Evolutionary conservation across 108 stramenopile species (phyloP).

Genomic region (Stephanodiscus minutulus): DNA sequence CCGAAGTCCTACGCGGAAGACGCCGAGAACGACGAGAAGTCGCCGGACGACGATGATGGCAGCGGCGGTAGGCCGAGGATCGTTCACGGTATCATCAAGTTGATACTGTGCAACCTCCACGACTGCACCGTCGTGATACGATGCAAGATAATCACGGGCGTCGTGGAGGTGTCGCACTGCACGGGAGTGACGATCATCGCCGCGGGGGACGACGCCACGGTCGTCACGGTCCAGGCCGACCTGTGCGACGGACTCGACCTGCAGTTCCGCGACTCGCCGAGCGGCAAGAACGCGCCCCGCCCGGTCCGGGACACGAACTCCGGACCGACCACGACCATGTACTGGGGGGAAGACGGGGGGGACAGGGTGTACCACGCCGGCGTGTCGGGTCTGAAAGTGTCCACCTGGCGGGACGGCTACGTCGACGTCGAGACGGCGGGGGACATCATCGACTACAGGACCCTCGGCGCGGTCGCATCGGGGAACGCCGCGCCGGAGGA

Average conservation of each 20-base stretch:
- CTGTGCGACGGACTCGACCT: slow-evolving; percentile 67
- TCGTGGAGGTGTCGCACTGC: slow-evolving; percentile 80
- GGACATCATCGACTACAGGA: slow-evolving; percentile 54
- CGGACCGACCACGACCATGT: slow-evolving; percentile 50
- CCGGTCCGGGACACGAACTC: slow-evolving; percentile 44
- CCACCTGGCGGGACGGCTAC: slow-evolving; percentile 70
- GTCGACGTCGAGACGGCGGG: slow-evolving; percentile 61
- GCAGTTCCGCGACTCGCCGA: slow-evolving; percentile 78
- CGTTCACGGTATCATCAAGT: slow-evolving; percentile 73
- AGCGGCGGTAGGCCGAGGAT: slow-evolving; percentile 2
- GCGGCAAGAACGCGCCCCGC: slow-evolving; percentile 61
- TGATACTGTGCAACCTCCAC: slow-evolving; percentile 70
- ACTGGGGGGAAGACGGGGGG: slow-evolving; percentile 81
- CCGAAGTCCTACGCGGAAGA: slow-evolving; percentile 76
- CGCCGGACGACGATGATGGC: slow-evolving; percentile 35
- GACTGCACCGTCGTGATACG: slow-evolving; percentile 79
- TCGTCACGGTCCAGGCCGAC: slow-evolving; percentile 86
- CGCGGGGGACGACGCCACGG: slow-evolving; percentile 68
- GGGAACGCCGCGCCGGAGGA: slow-evolving; percentile 83
- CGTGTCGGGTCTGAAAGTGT: slow-evolving; percentile 66
- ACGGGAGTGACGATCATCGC: slow-evolving; percentile 60
- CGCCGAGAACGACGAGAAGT: slow-evolving; percentile 64
- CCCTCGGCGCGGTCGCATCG: slow-evolving; percentile 69
- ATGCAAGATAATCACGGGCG: slow-evolving; percentile 87
- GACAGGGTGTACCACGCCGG: slow-evolving; percentile 91